Percentiles rank a stretch among this genome's conserved stretches.
Evolutionary conservation across 805 yeast genomes (phyloP).

Genomic region (Suhomyces xylopsoci): DNA sequence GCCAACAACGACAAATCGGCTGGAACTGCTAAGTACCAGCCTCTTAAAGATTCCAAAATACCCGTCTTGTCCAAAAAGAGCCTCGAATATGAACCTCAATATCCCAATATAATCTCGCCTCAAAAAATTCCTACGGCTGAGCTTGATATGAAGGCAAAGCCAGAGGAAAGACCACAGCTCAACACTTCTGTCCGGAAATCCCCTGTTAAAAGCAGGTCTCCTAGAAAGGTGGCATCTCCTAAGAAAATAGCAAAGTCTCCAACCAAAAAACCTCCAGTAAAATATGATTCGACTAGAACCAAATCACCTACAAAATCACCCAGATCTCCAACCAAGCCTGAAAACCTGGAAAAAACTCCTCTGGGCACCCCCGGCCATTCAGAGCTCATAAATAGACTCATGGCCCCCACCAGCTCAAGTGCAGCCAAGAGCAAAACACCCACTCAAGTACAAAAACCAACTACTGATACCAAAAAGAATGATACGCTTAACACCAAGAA

Average conservation of each 20-base stretch:
- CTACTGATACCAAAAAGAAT: constrained; percentile 2
- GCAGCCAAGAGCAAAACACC: constrained; percentile 22
- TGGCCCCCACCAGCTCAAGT: constrained; percentile 30
- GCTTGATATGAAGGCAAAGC: neutral
- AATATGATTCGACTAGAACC: neutral
- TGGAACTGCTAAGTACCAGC: neutral
- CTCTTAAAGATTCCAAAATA: neutral
- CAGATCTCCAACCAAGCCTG: neutral
- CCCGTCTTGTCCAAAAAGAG: neutral
- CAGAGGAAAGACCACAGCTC: neutral
- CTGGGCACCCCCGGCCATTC: neutral
- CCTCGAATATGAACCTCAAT: neutral
- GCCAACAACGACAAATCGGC: neutral
- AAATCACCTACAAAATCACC: neutral
- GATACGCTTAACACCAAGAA: constrained; percentile 21
- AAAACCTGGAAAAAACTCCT: neutral
- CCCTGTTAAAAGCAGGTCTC: neutral
- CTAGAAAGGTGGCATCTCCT: constrained; percentile 2
- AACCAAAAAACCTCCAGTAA: neutral
- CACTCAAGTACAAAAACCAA: neutral
- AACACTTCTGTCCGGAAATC: neutral
- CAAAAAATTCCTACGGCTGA: neutral
- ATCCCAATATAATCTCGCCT: neutral
- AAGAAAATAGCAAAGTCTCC: neutral
- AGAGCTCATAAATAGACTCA: constrained; percentile 16